A percentile compares a stretch with the other conserved stretches of the same genome.
phyloP scores from a whole-genome alignment of 2,329 filamentous ascomycete genomes.

The Neophaeococcomyces aloes region DNA sequence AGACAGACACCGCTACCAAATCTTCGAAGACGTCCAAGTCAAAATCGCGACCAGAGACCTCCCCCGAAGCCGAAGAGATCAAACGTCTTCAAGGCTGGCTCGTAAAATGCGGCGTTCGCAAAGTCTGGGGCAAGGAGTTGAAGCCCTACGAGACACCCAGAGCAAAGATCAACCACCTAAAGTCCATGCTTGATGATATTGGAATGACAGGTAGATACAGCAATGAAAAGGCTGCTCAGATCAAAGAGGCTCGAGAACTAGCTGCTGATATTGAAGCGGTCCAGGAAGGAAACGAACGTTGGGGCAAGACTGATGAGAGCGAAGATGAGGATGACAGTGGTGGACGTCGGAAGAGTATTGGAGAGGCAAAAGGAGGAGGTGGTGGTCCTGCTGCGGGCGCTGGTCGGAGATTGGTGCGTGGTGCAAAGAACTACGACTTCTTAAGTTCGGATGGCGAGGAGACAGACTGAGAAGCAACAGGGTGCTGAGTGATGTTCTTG shows the following conservation, averaged over 20 bases:
- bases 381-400: too few relatives aligned
- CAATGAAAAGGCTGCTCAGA: slow-evolving; percentile 69
- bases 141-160: slow-evolving; percentile 61
- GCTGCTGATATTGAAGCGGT: slow-evolving; percentile 75
- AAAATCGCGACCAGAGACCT: slow-evolving; percentile 37
- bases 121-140: slow-evolving; percentile 81
- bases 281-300: slow-evolving; percentile 66
- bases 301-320: slow-evolving; percentile 48
- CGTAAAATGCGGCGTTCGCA: slow-evolving; percentile 80
- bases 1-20: too few relatives aligned
- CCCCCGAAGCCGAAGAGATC: slow-evolving; percentile 65
- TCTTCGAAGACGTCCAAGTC: slow-evolving; percentile 25
- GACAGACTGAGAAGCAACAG: slow-evolving; percentile 29
- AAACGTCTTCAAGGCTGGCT: slow-evolving; percentile 82
- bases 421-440: slow-evolving; percentile 44
- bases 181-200: slow-evolving; percentile 62
- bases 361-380: slow-evolving; percentile 22
- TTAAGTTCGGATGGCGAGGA: slow-evolving; percentile 61
- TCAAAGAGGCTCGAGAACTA: slow-evolving; percentile 79
- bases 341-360: slow-evolving; percentile 24
- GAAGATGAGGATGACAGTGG: slow-evolving; percentile 32
- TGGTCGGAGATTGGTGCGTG: slow-evolving; percentile 28
- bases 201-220: slow-evolving; percentile 89
- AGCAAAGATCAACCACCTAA: slow-evolving; percentile 75
- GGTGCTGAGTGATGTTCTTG: neutral